A percentile compares a stretch with the other conserved stretches of the same genome.
Conservation (phyloP, 495 filamentous ascomycete genomes). For the Podospora pseudocomata region DNA sequence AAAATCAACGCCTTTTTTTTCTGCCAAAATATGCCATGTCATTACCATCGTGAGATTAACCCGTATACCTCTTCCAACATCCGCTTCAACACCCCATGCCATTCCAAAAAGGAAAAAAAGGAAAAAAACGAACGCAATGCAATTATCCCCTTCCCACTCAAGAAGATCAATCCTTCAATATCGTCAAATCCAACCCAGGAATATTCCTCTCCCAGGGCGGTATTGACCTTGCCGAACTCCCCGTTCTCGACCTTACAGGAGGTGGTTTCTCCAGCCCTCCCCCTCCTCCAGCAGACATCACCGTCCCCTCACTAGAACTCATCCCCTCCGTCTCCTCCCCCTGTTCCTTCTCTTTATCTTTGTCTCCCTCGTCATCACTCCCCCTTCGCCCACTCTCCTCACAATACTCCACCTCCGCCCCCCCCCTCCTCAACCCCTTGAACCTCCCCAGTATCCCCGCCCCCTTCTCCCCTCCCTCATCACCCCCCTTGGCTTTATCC, state of each 20-base stretch:
- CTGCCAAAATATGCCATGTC: background rate
- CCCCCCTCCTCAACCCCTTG: background rate
- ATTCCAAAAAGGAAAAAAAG: background rate
- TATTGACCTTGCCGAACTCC: background rate
- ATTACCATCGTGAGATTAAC: background rate
- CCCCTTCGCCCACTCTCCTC: background rate
- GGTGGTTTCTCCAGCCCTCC: background rate
- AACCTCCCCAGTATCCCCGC: background rate
- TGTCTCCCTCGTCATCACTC: background rate
- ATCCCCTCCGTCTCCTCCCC: background rate
- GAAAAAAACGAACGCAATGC: background rate
- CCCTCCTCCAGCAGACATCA: too few species aligned
- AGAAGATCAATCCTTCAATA: conserved; percentile 10
- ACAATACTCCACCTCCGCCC: conserved; percentile 3
- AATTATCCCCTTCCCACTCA: background rate
- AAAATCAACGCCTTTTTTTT: background rate
- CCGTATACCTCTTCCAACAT: background rate
- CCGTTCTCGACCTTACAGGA: background rate
- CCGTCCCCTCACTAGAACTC: background rate
- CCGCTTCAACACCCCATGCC: background rate
- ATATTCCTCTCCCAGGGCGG: conserved; percentile 18
- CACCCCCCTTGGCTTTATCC: background rate
- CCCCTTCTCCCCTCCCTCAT: background rate
- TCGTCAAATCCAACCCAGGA: conserved; percentile 15
- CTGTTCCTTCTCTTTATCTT: background rate